Conservation (phyloP, 106 monocot species). For the Phalaenopsis equestris region DNA sequence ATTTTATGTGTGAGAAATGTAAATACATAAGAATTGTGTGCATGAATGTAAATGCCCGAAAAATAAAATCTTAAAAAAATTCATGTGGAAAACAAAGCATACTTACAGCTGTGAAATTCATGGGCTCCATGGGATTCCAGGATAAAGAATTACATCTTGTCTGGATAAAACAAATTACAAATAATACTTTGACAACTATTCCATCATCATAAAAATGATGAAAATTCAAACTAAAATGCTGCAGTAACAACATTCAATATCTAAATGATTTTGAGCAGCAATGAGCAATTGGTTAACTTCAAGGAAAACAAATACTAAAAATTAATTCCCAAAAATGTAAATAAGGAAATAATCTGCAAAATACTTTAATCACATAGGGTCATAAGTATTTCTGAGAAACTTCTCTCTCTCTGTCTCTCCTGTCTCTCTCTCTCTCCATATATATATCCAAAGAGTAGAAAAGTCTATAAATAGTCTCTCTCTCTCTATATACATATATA, state of each 20-base stretch:
- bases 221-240: not conserved
- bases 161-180: slow-evolving; percentile 32
- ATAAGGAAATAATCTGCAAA: not conserved
- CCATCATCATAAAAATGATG: not conserved
- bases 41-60: too few species aligned
- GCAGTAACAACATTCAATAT: not conserved
- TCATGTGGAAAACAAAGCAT: not conserved
- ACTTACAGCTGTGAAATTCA: slow-evolving; percentile 98
- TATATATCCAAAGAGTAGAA: too few species aligned
- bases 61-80: not conserved
- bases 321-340: not conserved
- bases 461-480: too few species aligned
- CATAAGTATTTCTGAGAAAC: not conserved
- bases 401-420: too few species aligned
- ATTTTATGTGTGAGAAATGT: too few species aligned
- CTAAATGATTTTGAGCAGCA: not conserved
- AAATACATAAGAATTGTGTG: too few species aligned
- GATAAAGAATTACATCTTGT: slow-evolving; percentile 89
- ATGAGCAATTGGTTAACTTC: not conserved
- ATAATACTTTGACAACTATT: slow-evolving; percentile 4
- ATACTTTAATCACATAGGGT: not conserved
- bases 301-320: not conserved
- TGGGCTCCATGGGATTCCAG: slow-evolving; percentile 99
- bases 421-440: too few species aligned
- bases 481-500: too few species aligned